Conservation (phyloP, 768 basidiomycete species). For the Lepiota venenata region DNA sequence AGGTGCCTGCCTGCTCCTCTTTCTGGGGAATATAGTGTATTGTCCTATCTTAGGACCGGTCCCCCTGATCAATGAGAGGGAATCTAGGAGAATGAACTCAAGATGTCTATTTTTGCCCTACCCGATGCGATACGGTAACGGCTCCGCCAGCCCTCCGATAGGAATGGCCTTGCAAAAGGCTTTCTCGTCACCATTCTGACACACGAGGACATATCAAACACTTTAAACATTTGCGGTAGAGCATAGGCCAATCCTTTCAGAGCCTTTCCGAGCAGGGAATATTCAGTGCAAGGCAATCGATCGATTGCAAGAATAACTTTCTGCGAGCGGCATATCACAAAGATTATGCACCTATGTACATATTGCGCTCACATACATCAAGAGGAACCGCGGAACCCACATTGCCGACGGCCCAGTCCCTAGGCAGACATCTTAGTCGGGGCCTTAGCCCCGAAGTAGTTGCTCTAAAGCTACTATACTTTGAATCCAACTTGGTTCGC, state of each 20-base stretch:
- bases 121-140: neutral
- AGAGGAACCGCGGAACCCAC: neutral
- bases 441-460: too few species aligned
- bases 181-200: constrained; percentile 8
- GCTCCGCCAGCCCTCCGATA: constrained; percentile 8
- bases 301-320: neutral
- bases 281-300: neutral
- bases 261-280: neutral
- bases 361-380: neutral
- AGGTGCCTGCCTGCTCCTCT: neutral
- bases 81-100: neutral
- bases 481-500: too few species aligned
- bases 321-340: neutral
- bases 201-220: neutral
- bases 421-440: too few species aligned
- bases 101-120: constrained; percentile 1
- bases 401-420: too few species aligned
- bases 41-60: neutral
- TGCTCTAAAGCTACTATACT: neutral
- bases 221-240: too few species aligned
- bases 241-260: neutral
- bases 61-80: neutral
- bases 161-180: neutral
- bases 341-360: neutral
- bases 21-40: neutral